phyloP scores from a whole-genome alignment of 2,329 filamentous ascomycete species.

The Colletotrichum spaethianum region DNA sequence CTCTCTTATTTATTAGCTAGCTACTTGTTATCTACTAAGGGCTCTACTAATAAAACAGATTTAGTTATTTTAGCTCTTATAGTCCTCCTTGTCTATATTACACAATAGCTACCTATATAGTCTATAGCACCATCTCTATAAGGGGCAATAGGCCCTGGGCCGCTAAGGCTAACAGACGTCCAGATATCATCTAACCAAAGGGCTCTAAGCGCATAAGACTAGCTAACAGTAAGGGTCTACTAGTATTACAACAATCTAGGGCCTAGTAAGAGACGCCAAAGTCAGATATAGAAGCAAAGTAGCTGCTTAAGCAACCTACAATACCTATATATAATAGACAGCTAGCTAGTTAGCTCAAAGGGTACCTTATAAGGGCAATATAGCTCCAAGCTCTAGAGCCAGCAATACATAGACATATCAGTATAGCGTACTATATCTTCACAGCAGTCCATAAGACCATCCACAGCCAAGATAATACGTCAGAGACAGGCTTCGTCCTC shows the following conservation, averaged over 20 bases:
- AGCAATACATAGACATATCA: constrained; percentile 10
- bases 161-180: background rate
- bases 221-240: background rate
- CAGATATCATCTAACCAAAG: background rate
- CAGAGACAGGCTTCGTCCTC: background rate
- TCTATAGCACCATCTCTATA: background rate
- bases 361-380: constrained; percentile 13
- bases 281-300: background rate
- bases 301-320: background rate
- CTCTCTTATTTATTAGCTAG: no score
- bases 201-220: background rate
- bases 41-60: no score
- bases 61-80: no score
- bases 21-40: no score
- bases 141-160: background rate
- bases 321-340: background rate
- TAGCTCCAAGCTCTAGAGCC: constrained; percentile 7
- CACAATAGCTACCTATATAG: no score
- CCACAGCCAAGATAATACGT: background rate
- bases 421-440: constrained; percentile 6
- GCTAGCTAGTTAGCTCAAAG: constrained; percentile 3
- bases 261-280: background rate
- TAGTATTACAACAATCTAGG: background rate
- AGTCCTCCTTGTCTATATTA: no score
- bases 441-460: background rate